These are phyloP conservation scores for Boletus coccyginus DNA, from an alignment of 768 basidiomycete genomes.

Conservation along the genomic window DNA sequence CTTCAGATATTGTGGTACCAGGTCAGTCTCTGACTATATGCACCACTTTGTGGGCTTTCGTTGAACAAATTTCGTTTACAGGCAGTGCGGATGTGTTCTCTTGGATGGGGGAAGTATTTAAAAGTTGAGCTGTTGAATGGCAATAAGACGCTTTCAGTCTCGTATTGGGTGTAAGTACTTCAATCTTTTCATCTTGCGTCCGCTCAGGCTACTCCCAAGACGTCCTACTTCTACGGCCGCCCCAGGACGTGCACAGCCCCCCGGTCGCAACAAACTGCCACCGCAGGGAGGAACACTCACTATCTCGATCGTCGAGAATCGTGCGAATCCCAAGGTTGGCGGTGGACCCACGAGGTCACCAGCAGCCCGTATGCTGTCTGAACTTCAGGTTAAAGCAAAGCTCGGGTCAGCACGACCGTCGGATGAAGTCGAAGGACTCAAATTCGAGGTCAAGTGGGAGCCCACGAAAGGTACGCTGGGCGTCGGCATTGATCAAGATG, in stretches of 20 bases:
- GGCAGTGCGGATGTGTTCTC: constrained; percentile 75
- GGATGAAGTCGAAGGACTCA: constrained; percentile 71
- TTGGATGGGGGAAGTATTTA: constrained; percentile 84
- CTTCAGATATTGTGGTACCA: constrained; percentile 87
- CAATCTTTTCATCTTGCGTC: not conserved
- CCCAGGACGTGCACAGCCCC: constrained; percentile 30
- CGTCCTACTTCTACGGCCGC: constrained; percentile 37
- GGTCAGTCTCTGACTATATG: constrained; percentile 26
- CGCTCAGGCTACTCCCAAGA: constrained; percentile 21
- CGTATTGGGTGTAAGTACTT: constrained; percentile 83
- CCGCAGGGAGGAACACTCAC: constrained; percentile 69
- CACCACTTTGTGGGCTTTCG: not conserved
- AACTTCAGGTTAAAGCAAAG: constrained; percentile 64
- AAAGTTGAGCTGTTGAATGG: constrained; percentile 66
- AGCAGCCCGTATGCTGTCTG: constrained; percentile 51
- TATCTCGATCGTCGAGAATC: constrained; percentile 63
- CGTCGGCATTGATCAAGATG: constrained; percentile 49
- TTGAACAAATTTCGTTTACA: constrained; percentile 9
- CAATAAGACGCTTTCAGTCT: constrained; percentile 63
- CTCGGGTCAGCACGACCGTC: constrained; percentile 54
- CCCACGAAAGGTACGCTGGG: constrained; percentile 67
- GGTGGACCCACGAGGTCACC: constrained; percentile 53
- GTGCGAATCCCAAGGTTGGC: constrained; percentile 36
- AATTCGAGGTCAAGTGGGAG: constrained; percentile 76
- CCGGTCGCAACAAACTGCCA: constrained; percentile 45